These are phyloP conservation scores for Coprinopsis sp. DNA, from an alignment of 768 basidiomycete species.

Conservation along the genomic window DNA sequence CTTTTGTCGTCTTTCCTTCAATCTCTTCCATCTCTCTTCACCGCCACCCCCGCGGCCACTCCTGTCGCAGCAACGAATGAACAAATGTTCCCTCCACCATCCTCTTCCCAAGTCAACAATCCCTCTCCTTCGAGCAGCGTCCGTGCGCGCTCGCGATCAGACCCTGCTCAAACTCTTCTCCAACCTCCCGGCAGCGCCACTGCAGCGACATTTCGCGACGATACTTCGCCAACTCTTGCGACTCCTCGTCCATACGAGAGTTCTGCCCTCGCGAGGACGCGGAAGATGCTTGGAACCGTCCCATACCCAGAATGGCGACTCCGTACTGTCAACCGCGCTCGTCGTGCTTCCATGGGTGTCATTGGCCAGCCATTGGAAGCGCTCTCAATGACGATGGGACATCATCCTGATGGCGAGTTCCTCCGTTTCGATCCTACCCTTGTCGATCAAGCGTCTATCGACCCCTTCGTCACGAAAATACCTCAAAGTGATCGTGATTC, in stretches of 20 bases:
- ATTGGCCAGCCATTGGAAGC: conserved; percentile 50
- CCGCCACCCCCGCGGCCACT: background rate
- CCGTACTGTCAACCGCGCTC: conserved; percentile 44
- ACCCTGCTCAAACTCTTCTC: too few species aligned
- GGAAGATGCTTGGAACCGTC: conserved; percentile 32
- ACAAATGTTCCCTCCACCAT: too few species aligned
- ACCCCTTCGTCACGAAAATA: background rate
- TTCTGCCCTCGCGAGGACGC: conserved; percentile 8
- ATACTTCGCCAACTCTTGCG: conserved; percentile 14
- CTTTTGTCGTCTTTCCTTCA: conserved; percentile 39
- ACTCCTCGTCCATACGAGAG: conserved; percentile 9
- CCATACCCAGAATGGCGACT: conserved; percentile 69
- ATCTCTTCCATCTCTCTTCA: background rate
- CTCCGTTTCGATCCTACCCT: conserved; percentile 11
- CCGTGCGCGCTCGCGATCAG: too few species aligned
- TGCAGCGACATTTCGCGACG: too few species aligned
- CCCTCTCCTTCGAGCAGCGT: too few species aligned
- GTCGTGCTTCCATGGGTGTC: conserved; percentile 55
- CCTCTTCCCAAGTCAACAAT: too few species aligned
- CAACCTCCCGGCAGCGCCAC: too few species aligned
- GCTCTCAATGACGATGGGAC: conserved; percentile 28
- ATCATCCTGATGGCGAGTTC: conserved; percentile 2
- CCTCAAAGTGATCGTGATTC: conserved; percentile 6
- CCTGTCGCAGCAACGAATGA: too few species aligned
- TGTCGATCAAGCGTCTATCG: too few species aligned